phyloP scores from a whole-genome alignment of 208 protist genomes.

The Wallacemonas rigidus region DNA sequence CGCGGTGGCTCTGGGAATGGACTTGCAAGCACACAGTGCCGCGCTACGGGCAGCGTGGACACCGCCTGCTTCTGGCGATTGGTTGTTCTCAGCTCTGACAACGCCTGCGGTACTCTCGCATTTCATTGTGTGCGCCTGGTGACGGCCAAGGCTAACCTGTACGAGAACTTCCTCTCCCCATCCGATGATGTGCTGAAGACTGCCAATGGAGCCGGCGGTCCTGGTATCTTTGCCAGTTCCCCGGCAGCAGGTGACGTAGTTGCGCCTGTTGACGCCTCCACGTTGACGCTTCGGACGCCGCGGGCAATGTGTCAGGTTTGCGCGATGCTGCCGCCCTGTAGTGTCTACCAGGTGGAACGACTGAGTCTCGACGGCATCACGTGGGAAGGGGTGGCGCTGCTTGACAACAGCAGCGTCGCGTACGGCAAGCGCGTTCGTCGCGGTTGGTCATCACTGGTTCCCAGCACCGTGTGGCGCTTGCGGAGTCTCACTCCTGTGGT shows the following conservation, averaged over 20 bases:
- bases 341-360: slow-evolving; percentile 66
- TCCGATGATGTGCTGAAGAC: neutral
- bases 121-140: slow-evolving; percentile 8
- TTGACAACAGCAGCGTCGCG: slow-evolving; percentile 30
- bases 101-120: neutral
- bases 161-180: neutral
- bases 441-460: slow-evolving; percentile 35
- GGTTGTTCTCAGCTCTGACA: slow-evolving; percentile 25
- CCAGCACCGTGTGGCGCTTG: slow-evolving; percentile 67
- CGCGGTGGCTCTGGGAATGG: neutral
- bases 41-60: slow-evolving; percentile 31
- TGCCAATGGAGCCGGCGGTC: neutral
- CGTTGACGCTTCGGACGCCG: slow-evolving; percentile 2
- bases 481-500: slow-evolving; percentile 18
- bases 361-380: slow-evolving; percentile 63
- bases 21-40: neutral
- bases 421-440: slow-evolving; percentile 19
- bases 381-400: slow-evolving; percentile 48
- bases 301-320: slow-evolving; percentile 45
- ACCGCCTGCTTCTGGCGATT: slow-evolving; percentile 53
- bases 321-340: slow-evolving; percentile 41
- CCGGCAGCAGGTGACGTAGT: neutral
- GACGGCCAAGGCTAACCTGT: slow-evolving; percentile 12
- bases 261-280: neutral
- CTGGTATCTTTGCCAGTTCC: neutral